Conservation (phyloP, 805 yeast genomes). For the Kodamaea neixiangensis region DNA sequence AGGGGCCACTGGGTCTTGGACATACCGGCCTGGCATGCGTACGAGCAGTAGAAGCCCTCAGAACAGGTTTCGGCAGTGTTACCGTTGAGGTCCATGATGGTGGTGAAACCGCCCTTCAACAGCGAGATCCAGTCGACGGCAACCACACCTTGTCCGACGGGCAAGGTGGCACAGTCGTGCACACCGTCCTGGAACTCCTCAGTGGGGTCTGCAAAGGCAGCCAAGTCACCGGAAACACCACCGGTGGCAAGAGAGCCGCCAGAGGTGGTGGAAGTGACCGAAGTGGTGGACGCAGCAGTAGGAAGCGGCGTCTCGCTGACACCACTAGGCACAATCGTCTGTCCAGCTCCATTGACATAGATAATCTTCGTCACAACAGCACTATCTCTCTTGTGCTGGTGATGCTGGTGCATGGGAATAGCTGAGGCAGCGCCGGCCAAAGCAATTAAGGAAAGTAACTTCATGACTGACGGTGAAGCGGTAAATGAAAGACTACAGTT, state of each 20-base stretch:
- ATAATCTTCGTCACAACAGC: conserved; percentile 36
- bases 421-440: conserved; percentile 30
- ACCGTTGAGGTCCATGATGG: conserved; percentile 50
- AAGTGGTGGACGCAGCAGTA: conserved; percentile 10
- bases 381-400: conserved; percentile 42
- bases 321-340: conserved; percentile 16
- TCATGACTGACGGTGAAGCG: conserved; percentile 25
- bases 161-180: conserved; percentile 66
- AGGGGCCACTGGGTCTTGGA: conserved; percentile 94
- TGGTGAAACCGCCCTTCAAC: conserved; percentile 43
- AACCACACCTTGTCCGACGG: conserved; percentile 74
- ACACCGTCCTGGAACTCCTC: conserved; percentile 68
- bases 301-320: conserved; percentile 1
- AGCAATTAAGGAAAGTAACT: conserved; percentile 27
- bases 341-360: conserved; percentile 34
- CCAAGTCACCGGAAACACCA: conserved; percentile 54
- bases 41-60: conserved; percentile 80
- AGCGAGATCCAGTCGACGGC: conserved; percentile 51
- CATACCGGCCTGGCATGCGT: conserved; percentile 98
- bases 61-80: conserved; percentile 50
- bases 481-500: conserved; percentile 31
- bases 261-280: conserved; percentile 8
- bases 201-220: conserved; percentile 49
- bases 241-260: conserved; percentile 20
- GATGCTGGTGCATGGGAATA: conserved; percentile 35